Evolutionary conservation across 805 yeast genomes (phyloP).

Genomic region (Starmerella lactis-condensi): DNA sequence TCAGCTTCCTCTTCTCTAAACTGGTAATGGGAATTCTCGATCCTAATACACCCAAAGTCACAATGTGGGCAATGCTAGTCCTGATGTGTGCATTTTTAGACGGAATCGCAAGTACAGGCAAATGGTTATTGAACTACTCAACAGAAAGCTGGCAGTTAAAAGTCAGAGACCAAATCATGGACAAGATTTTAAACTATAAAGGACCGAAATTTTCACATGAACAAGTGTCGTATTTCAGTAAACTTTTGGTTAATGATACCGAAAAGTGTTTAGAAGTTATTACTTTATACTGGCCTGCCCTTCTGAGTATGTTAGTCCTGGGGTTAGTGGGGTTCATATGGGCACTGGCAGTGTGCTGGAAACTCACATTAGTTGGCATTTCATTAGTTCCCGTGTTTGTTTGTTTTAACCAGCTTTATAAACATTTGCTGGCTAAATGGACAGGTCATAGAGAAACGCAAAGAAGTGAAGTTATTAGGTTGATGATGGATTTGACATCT

Average conservation of each 20-base stretch:
- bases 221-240: slow-evolving; percentile 34
- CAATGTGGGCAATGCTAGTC: slow-evolving; percentile 51
- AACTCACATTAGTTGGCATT: slow-evolving; percentile 61
- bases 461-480: slow-evolving; percentile 10
- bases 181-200: slow-evolving; percentile 25
- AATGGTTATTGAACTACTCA: slow-evolving; percentile 34
- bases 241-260: slow-evolving; percentile 61
- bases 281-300: slow-evolving; percentile 39
- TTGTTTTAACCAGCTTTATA: slow-evolving; percentile 34
- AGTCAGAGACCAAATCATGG: slow-evolving; percentile 34
- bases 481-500: slow-evolving; percentile 32
- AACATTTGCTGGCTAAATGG: slow-evolving; percentile 22
- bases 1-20: slow-evolving; percentile 60
- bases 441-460: slow-evolving; percentile 7
- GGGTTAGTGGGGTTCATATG: slow-evolving; percentile 48
- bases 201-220: slow-evolving; percentile 30
- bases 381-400: slow-evolving; percentile 52
- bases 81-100: slow-evolving; percentile 44
- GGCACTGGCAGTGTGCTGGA: slow-evolving; percentile 74
- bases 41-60: slow-evolving; percentile 16
- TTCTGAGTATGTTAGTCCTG: slow-evolving; percentile 36
- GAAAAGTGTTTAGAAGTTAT: slow-evolving; percentile 56
- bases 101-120: slow-evolving; percentile 35
- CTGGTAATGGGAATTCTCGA: slow-evolving; percentile 48
- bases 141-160: slow-evolving; percentile 51